A percentile compares a stretch with the other conserved stretches of the same genome.
These are phyloP conservation scores for Thermothielavioides terrestris DNA, from an alignment of 495 filamentous ascomycete genomes.

Conservation along the genomic window DNA sequence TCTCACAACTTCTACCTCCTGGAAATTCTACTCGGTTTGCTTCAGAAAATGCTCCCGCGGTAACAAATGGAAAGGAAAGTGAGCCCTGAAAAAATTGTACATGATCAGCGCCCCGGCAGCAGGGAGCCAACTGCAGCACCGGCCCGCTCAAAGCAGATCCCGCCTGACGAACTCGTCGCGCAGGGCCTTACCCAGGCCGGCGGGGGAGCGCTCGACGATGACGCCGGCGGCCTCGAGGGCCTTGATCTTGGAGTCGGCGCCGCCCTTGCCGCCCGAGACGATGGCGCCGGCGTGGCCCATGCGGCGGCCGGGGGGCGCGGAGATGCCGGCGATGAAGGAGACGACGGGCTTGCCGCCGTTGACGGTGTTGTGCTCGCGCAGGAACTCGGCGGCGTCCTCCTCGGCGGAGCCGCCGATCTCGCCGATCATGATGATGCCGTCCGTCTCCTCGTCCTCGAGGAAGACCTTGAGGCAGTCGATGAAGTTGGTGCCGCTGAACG, in stretches of 20 bases:
- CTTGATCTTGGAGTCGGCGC: slow-evolving; percentile 93
- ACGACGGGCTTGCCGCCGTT: slow-evolving; percentile 86
- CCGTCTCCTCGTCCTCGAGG: slow-evolving; percentile 90
- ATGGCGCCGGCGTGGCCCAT: slow-evolving; percentile 99
- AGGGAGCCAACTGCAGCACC: neutral
- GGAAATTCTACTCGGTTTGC: too few relatives aligned
- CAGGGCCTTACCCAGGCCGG: slow-evolving; percentile 80
- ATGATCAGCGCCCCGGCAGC: slow-evolving; percentile 4
- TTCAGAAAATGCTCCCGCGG: neutral
- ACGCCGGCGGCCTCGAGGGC: slow-evolving; percentile 91
- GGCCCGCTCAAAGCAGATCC: slow-evolving; percentile 67
- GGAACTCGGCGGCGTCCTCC: slow-evolving; percentile 91
- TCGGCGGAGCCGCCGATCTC: slow-evolving; percentile 97
- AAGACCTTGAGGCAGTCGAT: slow-evolving; percentile 98
- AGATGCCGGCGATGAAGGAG: slow-evolving; percentile 97
- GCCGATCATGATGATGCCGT: slow-evolving; percentile 99
- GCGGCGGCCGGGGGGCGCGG: slow-evolving; percentile 85
- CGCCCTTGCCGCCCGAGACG: slow-evolving; percentile 93
- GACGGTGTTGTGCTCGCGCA: slow-evolving; percentile 78
- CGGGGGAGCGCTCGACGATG: slow-evolving; percentile 91
- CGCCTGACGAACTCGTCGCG: slow-evolving; percentile 91
- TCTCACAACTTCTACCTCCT: neutral
- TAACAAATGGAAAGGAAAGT: slow-evolving; percentile 6
- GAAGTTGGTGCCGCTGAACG: slow-evolving; percentile 98
- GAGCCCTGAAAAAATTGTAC: slow-evolving; percentile 12